A percentile compares a stretch with the other conserved stretches of the same genome.
Evolutionary conservation across 441 rosid species (phyloP).

Genomic region (Bocquillonia castaneifolia): DNA sequence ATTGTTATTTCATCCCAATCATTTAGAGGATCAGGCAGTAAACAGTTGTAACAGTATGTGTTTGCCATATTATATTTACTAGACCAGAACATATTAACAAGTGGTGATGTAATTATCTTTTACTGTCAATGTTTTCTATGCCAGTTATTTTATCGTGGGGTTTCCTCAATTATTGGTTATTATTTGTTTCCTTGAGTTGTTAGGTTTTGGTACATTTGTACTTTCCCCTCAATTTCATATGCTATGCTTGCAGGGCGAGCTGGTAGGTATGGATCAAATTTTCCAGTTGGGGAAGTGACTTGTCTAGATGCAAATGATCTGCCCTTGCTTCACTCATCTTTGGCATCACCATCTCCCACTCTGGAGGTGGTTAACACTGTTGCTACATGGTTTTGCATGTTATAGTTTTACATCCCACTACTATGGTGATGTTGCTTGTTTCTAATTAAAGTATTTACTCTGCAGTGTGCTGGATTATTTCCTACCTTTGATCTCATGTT

Average conservation of each 20-base stretch:
- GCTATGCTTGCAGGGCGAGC: slow-evolving; percentile 60
- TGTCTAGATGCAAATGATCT: slow-evolving; percentile 63
- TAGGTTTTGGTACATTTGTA: neutral
- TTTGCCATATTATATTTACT: neutral
- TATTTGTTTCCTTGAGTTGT: slow-evolving; percentile 4
- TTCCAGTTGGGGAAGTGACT: slow-evolving; percentile 85
- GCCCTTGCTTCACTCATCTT: slow-evolving; percentile 68
- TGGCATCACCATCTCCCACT: slow-evolving; percentile 62
- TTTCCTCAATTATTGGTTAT: neutral
- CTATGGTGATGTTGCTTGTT: slow-evolving; percentile 13
- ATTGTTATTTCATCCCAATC: neutral
- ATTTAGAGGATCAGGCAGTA: neutral
- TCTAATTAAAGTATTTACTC: slow-evolving; percentile 25
- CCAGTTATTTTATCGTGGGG: neutral
- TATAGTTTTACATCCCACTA: slow-evolving; percentile 11
- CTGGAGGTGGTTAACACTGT: slow-evolving; percentile 47
- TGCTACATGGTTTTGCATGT: neutral
- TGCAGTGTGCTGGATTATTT: slow-evolving; percentile 82
- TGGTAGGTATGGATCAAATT: slow-evolving; percentile 85
- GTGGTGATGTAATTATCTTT: neutral
- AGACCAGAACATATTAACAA: neutral
- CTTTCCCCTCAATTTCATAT: slow-evolving; percentile 10
- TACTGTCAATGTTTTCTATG: neutral
- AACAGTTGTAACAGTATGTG: slow-evolving; percentile 2
- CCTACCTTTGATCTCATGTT: slow-evolving; percentile 72